These are phyloP conservation scores for Chlamydomonas urium DNA, from an alignment of 139 green algal species.

Conservation along the genomic window DNA sequence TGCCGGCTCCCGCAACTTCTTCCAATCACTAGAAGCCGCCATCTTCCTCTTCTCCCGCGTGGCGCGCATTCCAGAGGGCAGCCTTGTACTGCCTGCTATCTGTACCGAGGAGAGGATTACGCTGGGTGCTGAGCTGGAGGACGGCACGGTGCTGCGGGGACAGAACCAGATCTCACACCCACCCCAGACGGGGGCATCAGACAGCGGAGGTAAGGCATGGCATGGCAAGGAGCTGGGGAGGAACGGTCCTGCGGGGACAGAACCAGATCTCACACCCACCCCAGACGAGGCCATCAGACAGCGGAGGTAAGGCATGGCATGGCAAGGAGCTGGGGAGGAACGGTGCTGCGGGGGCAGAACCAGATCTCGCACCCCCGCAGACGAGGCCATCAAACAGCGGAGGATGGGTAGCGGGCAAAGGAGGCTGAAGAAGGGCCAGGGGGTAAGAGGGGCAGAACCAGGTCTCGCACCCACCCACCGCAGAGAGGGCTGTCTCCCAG, in stretches of 20 bases:
- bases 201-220: no score
- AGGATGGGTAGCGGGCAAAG: no score
- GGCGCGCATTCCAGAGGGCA: constrained; percentile 39
- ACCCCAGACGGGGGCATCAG: no score
- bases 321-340: no score
- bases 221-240: no score
- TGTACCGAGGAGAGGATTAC: constrained; percentile 91
- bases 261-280: constrained; percentile 94
- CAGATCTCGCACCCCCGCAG: constrained; percentile 87
- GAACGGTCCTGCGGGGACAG: constrained; percentile 85
- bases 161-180: constrained; percentile 98
- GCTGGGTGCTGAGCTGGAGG: constrained; percentile 88
- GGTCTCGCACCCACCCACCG: background rate
- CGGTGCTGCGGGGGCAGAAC: constrained; percentile 90
- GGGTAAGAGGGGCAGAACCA: background rate
- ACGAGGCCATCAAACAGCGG: no score
- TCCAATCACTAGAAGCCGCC: constrained; percentile 92
- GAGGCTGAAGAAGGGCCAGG: constrained; percentile 9
- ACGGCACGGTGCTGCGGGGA: constrained; percentile 83
- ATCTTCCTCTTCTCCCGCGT: constrained; percentile 90
- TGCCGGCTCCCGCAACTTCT: constrained; percentile 93
- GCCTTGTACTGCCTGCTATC: constrained; percentile 80
- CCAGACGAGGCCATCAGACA: no score
- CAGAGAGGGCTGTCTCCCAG: background rate
- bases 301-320: no score